Evolutionary conservation across 2,329 filamentous ascomycete genomes (phyloP).

Genomic region (Fusarium scirpi): DNA sequence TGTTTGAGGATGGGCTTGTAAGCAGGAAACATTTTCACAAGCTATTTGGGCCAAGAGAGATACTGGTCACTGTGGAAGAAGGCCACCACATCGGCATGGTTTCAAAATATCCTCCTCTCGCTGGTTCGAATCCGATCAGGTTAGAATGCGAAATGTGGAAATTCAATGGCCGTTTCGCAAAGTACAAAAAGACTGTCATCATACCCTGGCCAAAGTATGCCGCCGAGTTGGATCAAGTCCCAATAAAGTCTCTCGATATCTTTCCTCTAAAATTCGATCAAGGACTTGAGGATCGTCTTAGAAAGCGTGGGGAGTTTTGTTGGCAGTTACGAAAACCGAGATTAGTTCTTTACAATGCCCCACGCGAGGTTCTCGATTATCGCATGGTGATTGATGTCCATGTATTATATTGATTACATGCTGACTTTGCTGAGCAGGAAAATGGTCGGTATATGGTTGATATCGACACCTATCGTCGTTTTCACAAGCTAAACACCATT

Average conservation of each 20-base stretch:
- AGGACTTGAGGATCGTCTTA: rapidly evolving
- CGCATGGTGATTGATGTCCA: background rate
- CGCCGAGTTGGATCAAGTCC: background rate
- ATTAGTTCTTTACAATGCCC: background rate
- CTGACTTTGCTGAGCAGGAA: background rate
- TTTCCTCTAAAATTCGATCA: background rate
- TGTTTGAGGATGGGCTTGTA: background rate
- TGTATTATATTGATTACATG: background rate
- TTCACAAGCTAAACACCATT: background rate
- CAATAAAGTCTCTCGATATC: background rate
- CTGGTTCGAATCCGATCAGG: background rate
- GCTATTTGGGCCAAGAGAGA: background rate
- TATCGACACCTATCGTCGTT: background rate
- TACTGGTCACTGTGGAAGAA: background rate
- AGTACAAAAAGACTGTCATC: rapidly evolving
- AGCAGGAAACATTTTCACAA: background rate
- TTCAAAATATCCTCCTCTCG: background rate
- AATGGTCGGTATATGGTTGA: background rate
- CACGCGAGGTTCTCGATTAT: background rate
- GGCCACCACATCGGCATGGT: background rate
- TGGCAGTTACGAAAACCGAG: background rate
- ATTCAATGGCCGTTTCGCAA: background rate
- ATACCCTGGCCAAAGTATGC: background rate
- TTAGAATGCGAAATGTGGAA: background rate
- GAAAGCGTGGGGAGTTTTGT: background rate